Conservation (phyloP, 345 rosid genomes). For the Salix arbutifolia region DNA sequence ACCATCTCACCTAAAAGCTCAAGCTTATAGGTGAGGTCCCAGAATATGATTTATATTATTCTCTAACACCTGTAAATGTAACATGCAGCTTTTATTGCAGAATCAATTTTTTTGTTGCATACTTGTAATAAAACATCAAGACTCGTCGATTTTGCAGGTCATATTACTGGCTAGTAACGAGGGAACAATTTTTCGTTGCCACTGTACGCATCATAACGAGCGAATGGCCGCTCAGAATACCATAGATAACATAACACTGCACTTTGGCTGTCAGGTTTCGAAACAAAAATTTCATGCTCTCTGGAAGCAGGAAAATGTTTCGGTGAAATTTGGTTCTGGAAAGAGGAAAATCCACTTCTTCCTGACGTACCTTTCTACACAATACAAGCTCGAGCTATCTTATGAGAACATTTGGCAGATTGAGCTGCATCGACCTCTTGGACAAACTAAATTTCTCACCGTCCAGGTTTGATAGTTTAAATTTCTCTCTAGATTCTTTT, state of each 20-base stretch:
- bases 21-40: too few species aligned
- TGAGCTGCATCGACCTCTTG: constrained; percentile 13
- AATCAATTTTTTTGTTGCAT: too few species aligned
- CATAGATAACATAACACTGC: constrained; percentile 14
- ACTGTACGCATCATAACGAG: too few species aligned
- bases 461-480: constrained; percentile 32
- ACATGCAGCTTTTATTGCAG: too few species aligned
- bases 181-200: too few species aligned
- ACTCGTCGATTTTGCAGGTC: too few species aligned
- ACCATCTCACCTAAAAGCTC: too few species aligned
- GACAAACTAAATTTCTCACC: constrained; percentile 13
- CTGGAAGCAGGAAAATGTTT: constrained; percentile 26
- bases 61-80: too few species aligned
- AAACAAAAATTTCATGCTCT: constrained; percentile 21
- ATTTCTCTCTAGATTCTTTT: background rate
- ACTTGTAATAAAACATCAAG: too few species aligned
- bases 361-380: constrained; percentile 1
- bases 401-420: constrained; percentile 35
- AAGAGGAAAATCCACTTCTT: constrained; percentile 21
- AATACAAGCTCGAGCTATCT: constrained; percentile 33
- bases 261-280: constrained; percentile 29
- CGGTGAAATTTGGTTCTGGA: constrained; percentile 14
- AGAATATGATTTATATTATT: too few species aligned
- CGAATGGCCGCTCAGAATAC: background rate
- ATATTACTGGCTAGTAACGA: too few species aligned